These are phyloP conservation scores for Pseudisothecium myosuroides DNA, from an alignment of 225 moss, liverwort and hornwort species.

Conservation along the genomic window DNA sequence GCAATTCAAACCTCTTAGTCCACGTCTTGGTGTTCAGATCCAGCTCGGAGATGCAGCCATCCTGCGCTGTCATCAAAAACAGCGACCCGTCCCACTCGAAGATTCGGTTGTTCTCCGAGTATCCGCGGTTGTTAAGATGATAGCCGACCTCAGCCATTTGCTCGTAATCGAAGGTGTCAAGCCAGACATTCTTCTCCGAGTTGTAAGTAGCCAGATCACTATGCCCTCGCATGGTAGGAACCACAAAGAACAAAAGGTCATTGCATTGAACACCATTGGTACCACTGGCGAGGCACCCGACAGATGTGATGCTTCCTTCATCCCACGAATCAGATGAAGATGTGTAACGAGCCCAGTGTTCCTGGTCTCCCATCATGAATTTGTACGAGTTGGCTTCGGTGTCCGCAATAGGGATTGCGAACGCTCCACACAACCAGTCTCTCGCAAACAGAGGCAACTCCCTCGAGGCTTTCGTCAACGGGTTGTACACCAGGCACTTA, in stretches of 20 bases:
- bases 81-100: slow-evolving; percentile 42
- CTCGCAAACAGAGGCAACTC: slow-evolving; percentile 13
- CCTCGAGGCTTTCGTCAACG: slow-evolving; percentile 12
- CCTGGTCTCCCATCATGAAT: slow-evolving; percentile 39
- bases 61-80: slow-evolving; percentile 22
- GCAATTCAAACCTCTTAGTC: slow-evolving; percentile 34
- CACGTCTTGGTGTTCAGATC: slow-evolving; percentile 30
- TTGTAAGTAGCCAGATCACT: slow-evolving; percentile 42
- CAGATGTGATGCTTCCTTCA: slow-evolving; percentile 22
- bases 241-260: slow-evolving; percentile 34
- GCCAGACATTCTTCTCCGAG: slow-evolving; percentile 31
- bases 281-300: slow-evolving; percentile 35
- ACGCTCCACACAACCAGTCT: slow-evolving; percentile 36
- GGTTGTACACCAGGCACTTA: slow-evolving; percentile 27
- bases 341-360: slow-evolving; percentile 25
- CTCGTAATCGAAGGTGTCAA: slow-evolving; percentile 37
- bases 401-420: slow-evolving; percentile 26
- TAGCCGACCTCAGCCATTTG: slow-evolving; percentile 32
- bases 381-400: slow-evolving; percentile 12
- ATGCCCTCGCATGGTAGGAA: slow-evolving; percentile 37
- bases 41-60: slow-evolving; percentile 34
- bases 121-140: slow-evolving; percentile 41
- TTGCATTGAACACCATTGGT: slow-evolving; percentile 37
- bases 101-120: slow-evolving; percentile 36
- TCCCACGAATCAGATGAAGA: slow-evolving; percentile 15